Evolutionary conservation across 1,284 basidiomycete species (phyloP).

Genomic region (Exobasidium cylindrosporum): DNA sequence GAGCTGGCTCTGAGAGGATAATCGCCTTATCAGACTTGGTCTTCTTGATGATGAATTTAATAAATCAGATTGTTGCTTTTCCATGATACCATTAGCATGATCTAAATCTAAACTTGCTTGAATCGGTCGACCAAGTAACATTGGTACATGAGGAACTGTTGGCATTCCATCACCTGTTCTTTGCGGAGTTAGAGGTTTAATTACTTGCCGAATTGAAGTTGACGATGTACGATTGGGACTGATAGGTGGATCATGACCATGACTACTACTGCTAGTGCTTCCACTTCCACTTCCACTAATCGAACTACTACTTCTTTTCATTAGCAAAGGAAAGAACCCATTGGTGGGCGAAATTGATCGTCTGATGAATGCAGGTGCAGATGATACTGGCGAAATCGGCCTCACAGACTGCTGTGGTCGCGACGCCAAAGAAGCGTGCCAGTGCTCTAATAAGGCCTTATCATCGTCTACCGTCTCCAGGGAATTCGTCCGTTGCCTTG

Average conservation of each 20-base stretch:
- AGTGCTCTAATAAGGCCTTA: conserved; percentile 16
- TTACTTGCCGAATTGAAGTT: background rate
- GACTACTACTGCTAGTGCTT: background rate
- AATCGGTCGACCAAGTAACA: background rate
- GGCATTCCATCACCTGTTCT: background rate
- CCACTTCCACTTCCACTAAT: background rate
- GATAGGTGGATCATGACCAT: too few species aligned
- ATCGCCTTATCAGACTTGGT: background rate
- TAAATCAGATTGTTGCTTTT: background rate
- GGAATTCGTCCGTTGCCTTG: background rate
- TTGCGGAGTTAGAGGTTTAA: background rate
- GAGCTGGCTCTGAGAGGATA: background rate
- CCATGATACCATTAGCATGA: background rate
- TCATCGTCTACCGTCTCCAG: conserved; percentile 14
- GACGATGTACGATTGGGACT: background rate
- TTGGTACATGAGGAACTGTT: background rate
- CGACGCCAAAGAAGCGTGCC: conserved; percentile 16
- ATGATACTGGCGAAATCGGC: background rate
- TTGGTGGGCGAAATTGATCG: background rate
- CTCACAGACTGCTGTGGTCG: background rate
- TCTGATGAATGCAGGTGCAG: background rate
- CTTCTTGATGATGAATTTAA: background rate
- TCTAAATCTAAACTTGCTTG: background rate
- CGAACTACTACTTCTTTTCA: background rate
- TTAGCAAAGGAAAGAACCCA: background rate